phyloP scores from a whole-genome alignment of 208 protist genomes.

The Leishmania aethiopica region DNA sequence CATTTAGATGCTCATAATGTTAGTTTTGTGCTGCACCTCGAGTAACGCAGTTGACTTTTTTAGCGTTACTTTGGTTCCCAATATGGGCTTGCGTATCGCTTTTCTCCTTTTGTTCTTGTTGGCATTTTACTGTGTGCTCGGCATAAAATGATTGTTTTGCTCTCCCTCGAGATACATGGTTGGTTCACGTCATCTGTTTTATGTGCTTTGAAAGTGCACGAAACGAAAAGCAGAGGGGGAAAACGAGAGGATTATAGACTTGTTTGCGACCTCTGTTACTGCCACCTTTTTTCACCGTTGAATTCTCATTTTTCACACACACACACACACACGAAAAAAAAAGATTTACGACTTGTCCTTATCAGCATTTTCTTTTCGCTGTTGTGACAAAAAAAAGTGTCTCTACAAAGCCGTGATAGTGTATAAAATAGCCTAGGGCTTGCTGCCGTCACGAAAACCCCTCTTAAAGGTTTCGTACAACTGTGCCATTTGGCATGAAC shows the following conservation, averaged over 20 bases:
- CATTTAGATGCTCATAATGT: slow-evolving; percentile 18
- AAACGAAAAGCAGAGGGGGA: neutral
- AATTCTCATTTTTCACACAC: neutral
- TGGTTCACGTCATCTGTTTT: too few species aligned
- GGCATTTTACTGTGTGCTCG: neutral
- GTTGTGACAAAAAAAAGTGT: neutral
- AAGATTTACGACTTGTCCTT: neutral
- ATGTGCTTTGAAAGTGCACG: neutral
- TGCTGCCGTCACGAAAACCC: neutral
- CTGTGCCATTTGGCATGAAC: neutral
- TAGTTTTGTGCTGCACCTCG: slow-evolving; percentile 30
- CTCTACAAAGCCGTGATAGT: neutral
- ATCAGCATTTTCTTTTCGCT: neutral
- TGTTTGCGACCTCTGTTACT: neutral
- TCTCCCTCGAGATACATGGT: neutral
- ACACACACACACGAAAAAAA: neutral
- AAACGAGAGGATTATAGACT: neutral
- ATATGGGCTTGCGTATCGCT: neutral
- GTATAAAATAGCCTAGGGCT: neutral
- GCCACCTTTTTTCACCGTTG: neutral
- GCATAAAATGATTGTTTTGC: neutral
- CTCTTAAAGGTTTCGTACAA: neutral
- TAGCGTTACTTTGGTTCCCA: neutral
- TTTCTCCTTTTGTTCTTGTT: neutral
- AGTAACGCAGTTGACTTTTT: slow-evolving; percentile 5